Conservation (phyloP, 352 stramenopile genomes). For the Blastocystis sp. region DNA sequence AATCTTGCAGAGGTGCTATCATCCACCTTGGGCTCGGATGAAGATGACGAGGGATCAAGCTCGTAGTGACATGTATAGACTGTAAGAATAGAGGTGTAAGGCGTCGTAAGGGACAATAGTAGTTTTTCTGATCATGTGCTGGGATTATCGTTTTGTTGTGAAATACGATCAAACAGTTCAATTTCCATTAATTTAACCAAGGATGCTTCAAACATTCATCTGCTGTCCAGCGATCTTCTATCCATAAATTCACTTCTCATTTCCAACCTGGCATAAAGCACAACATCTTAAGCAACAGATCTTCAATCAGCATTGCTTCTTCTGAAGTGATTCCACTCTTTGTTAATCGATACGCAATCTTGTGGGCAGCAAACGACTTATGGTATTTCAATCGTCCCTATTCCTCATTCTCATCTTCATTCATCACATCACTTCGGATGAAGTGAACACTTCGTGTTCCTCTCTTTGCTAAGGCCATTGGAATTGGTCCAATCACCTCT, state of each 20-base stretch:
- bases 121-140: neutral
- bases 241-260: constrained; percentile 34
- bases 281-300: constrained; percentile 89
- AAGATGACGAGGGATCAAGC: constrained; percentile 51
- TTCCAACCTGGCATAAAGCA: constrained; percentile 70
- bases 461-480: constrained; percentile 75
- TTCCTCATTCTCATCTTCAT: constrained; percentile 66
- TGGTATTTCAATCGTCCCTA: constrained; percentile 92
- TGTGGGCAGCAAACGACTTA: constrained; percentile 86
- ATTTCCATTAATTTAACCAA: constrained; percentile 74
- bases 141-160: neutral
- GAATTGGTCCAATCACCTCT: constrained; percentile 90
- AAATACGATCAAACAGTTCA: neutral
- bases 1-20: neutral
- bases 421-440: constrained; percentile 75
- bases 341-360: constrained; percentile 83
- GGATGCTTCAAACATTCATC: constrained; percentile 83
- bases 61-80: neutral
- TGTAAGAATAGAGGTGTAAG: neutral
- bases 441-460: constrained; percentile 87
- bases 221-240: constrained; percentile 80
- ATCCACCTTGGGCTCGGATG: neutral
- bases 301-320: constrained; percentile 79
- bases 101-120: constrained; percentile 53
- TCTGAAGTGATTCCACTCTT: constrained; percentile 85